Percentiles rank a stretch among this genome's conserved stretches.
Evolutionary conservation across 768 basidiomycete genomes (phyloP).

Genomic region (Dendrothele bispora): DNA sequence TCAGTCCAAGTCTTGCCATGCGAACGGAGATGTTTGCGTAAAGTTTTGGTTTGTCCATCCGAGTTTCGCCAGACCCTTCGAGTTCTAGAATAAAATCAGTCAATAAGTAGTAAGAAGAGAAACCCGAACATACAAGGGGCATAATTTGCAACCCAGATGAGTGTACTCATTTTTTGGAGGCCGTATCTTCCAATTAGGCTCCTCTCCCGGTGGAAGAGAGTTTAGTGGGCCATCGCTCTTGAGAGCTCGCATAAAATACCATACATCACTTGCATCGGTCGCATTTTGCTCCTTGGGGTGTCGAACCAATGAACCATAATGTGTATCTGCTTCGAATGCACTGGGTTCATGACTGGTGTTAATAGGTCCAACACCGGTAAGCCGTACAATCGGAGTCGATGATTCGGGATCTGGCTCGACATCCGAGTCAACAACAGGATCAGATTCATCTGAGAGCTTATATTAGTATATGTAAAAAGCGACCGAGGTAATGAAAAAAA

Average conservation of each 20-base stretch:
- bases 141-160: background rate
- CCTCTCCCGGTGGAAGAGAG: background rate
- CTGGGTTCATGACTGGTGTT: background rate
- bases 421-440: too few species aligned
- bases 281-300: background rate
- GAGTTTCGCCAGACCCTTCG: constrained; percentile 16
- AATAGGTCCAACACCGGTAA: background rate
- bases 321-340: background rate
- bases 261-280: constrained; percentile 5
- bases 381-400: too few species aligned
- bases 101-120: background rate
- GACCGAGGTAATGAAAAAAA: too few species aligned
- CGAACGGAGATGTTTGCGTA: constrained; percentile 11
- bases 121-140: background rate
- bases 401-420: too few species aligned
- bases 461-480: too few species aligned
- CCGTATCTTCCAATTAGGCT: background rate
- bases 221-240: background rate
- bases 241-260: constrained; percentile 8
- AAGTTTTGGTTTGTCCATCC: constrained; percentile 12
- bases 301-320: background rate
- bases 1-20: constrained; percentile 12
- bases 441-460: too few species aligned
- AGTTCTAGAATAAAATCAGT: background rate
- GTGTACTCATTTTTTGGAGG: background rate